Evolutionary conservation across 345 rosid species (phyloP).

Genomic region (Corchorus olitorius): DNA sequence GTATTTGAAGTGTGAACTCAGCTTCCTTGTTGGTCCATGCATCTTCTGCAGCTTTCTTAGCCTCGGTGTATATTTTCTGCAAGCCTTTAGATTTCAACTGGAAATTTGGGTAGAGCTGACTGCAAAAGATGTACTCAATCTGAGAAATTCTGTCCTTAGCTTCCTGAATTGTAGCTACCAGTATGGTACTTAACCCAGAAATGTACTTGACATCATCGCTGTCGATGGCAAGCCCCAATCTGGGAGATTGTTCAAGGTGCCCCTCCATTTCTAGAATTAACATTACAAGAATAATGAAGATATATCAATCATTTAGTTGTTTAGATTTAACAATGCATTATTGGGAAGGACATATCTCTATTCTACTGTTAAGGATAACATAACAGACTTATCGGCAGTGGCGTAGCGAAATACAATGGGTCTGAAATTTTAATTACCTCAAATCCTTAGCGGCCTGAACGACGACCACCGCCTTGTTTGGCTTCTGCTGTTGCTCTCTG

Average conservation of each 20-base stretch:
- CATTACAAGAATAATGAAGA: not conserved
- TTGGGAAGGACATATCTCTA: not conserved
- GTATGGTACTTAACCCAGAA: conserved; percentile 65
- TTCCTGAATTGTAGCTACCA: conserved; percentile 91
- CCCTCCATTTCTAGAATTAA: conserved; percentile 20
- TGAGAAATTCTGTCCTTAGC: conserved; percentile 88
- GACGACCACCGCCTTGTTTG: too few species aligned
- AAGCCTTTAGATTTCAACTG: conserved; percentile 55
- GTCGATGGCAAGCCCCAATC: conserved; percentile 31
- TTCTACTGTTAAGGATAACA: not conserved
- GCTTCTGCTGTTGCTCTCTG: too few species aligned
- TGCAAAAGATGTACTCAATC: conserved; percentile 87
- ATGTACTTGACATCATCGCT: conserved; percentile 50
- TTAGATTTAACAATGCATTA: not conserved
- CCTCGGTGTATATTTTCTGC: conserved; percentile 53
- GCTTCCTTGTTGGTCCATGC: conserved; percentile 61
- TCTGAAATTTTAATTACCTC: too few species aligned
- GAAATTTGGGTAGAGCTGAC: conserved; percentile 74
- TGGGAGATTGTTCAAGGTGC: conserved; percentile 11
- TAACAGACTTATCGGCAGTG: not conserved
- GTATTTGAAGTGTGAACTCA: conserved; percentile 40
- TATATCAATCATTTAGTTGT: not conserved
- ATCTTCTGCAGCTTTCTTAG: conserved; percentile 54
- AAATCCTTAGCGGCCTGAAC: too few species aligned
- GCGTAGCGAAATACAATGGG: too few species aligned